Base-by-base conservation (phyloP, 2,329 filamentous ascomycete species). In the Calonectria pseudoreteaudii region DNA sequence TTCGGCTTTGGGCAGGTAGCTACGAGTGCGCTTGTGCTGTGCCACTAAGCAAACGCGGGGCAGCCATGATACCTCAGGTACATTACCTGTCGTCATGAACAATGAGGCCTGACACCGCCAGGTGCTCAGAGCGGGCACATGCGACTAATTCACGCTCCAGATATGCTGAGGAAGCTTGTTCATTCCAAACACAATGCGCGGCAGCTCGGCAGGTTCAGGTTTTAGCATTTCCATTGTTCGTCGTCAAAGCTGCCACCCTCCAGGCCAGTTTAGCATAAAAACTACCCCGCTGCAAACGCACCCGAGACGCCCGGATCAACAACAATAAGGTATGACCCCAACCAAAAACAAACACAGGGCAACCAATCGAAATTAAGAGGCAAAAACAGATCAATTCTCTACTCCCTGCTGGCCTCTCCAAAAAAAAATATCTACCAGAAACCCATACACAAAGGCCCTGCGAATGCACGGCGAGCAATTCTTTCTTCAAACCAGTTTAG, bases 361-460 rank as follows among this genome's bases (percentile, higher is more conserved):
- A 68, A 36, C 41, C 38, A 56, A 66, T 66, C 18, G 23, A 20
- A 56, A 34, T 74, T 30, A 64, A 77, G 75, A 76, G 77, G 74
- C 74, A 74, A 49, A 72, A 72, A 67, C 65, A 77, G 68, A 77
- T 73, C 69, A 44, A 71, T 79, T 79, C 66, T 68, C 65, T 36
- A 68, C 77, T 78, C 79, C 74, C 67, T 76, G 66, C 72, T 77
- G 73, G 68, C 56, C 56, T 30, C 70, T 65, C 68, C 72, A 72
- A 52, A 68, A 67, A 78, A 65, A 78, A 74, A 31, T 79, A 80
- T 80, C 80, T 81, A 81, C 76, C 74, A 75, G 38, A 74, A 81
- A 76, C 75, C 69, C 80, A 80, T 77, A 77, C 75, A 78, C 75
- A 74, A 70, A 71, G 74, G 72, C 76, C 65, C 44, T 66, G 68